These are phyloP conservation scores for Debaryomyces sp. DNA, from an alignment of 1,139 yeast genomes.

Conservation along the genomic window DNA sequence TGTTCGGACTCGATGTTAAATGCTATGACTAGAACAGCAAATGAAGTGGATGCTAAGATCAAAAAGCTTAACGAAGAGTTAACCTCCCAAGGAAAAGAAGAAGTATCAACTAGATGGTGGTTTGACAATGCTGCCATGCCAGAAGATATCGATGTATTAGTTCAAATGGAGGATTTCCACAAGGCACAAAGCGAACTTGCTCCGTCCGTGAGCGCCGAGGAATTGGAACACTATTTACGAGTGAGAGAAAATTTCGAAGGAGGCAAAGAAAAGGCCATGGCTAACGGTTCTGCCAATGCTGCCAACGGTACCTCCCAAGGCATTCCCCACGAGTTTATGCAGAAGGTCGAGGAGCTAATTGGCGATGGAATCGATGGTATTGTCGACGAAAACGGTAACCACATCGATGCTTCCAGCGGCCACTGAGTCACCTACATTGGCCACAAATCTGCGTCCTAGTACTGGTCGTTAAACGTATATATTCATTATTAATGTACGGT, in stretches of 20 bases:
- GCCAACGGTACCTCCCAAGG: neutral
- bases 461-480: conserved; percentile 6
- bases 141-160: conserved; percentile 70
- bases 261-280: conserved; percentile 35
- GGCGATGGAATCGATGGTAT: conserved; percentile 12
- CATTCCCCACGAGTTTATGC: conserved; percentile 6
- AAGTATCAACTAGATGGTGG: conserved; percentile 81
- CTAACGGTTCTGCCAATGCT: neutral
- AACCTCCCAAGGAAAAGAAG: conserved; percentile 28
- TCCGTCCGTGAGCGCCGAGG: conserved; percentile 90
- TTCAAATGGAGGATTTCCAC: conserved; percentile 69
- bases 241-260: conserved; percentile 82
- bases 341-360: conserved; percentile 11
- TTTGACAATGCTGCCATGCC: conserved; percentile 78
- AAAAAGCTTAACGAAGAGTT: conserved; percentile 47
- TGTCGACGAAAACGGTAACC: conserved; percentile 10
- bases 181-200: conserved; percentile 71
- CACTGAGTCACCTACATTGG: neutral
- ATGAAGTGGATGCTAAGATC: conserved; percentile 70
- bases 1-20: conserved; percentile 94
- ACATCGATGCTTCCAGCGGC: neutral
- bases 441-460: neutral
- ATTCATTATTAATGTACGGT: neutral
- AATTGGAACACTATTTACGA: conserved; percentile 74
- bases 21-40: conserved; percentile 91